Base-by-base conservation (phyloP, 257 asterid species). In the Solanum boliviense region DNA sequence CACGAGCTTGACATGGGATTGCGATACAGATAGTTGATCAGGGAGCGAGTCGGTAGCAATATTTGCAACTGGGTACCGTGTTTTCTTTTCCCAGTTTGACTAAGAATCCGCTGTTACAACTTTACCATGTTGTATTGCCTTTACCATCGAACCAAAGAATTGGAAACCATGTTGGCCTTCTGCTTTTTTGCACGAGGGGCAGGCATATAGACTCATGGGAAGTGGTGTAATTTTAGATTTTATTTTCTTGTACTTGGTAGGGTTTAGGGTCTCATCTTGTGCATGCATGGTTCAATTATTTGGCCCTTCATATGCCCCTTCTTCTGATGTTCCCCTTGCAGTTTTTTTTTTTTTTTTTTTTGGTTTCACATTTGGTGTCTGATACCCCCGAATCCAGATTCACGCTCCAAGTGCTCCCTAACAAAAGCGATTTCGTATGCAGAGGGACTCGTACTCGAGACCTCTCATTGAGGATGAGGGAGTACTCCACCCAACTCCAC, bases 1-100 rank as follows among this genome's bases (percentile, higher is more conserved):
- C 92, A 91, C 41, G 95, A 94, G 89, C 91, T 93, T 35, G 94
- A 93, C 92, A 87, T 92, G 96, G 95, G 92, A 56, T 89, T 92
- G 83, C 93, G 91, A 71, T 90, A 93, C 86, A 91, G 94, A 88
- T 95, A 92, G 91, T 75, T 70, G 56, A 75, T 75, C 52, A 74
- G 83, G 83, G n/a, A 36, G 7, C 20, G 18, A 21, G 32, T 75
- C 8, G 10, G 48, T 75, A 21, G 52, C 95, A 91, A 78, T 92
- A 93, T 13, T 90, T 29, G 81, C 92, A 25, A 87, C 87, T 20
- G 92, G 93, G 72, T 92, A 91, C 92, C 94, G 88, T 88, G 95
- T 92, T 36, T 74, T 21, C 13, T 92, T 36, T 35, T 21, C 25
- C n/a, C 6, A 16, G 83, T 74, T 35, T 36, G 25, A 36, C 83